Conservation (phyloP, 2,329 filamentous ascomycete genomes). For the Hypoxylon sp. region DNA sequence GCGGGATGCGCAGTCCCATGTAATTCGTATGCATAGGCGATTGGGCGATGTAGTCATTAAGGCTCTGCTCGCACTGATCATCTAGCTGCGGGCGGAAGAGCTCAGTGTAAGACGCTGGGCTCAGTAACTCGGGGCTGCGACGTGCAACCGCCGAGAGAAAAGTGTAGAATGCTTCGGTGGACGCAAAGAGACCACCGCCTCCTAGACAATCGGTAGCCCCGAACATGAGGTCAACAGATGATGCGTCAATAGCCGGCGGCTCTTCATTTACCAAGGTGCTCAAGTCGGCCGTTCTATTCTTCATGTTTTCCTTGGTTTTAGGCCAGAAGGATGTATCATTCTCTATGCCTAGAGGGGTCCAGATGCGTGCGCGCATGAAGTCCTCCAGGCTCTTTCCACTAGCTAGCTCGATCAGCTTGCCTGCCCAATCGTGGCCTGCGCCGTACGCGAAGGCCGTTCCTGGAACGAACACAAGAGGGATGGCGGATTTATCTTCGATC, state of each 20-base stretch:
- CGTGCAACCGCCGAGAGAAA: conserved; percentile 40
- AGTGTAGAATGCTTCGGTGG: conserved; percentile 36
- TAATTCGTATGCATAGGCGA: conserved; percentile 29
- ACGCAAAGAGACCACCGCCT: conserved; percentile 35
- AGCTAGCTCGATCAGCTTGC: conserved; percentile 31
- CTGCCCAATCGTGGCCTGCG: conserved; percentile 37
- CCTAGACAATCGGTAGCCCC: conserved; percentile 38
- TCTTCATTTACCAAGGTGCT: conserved; percentile 36
- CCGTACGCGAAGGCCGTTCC: conserved; percentile 38
- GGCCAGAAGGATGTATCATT: conserved; percentile 37
- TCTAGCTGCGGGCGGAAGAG: conserved; percentile 43
- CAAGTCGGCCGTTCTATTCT: conserved; percentile 35
- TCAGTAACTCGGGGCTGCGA: conserved; percentile 38
- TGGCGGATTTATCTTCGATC: conserved; percentile 30
- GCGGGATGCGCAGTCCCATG: conserved; percentile 33
- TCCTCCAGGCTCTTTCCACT: conserved; percentile 30
- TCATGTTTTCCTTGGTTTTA: conserved; percentile 33
- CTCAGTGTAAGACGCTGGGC: conserved; percentile 33
- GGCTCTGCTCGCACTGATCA: conserved; percentile 33
- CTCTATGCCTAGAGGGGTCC: conserved; percentile 37
- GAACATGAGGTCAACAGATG: conserved; percentile 31
- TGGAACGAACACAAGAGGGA: conserved; percentile 35
- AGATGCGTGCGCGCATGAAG: conserved; percentile 39
- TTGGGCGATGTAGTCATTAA: conserved; percentile 38
- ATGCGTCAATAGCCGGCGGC: conserved; percentile 34